These are phyloP conservation scores for Termitomyces sp. DNA, from an alignment of 768 basidiomycete genomes.

Conservation along the genomic window DNA sequence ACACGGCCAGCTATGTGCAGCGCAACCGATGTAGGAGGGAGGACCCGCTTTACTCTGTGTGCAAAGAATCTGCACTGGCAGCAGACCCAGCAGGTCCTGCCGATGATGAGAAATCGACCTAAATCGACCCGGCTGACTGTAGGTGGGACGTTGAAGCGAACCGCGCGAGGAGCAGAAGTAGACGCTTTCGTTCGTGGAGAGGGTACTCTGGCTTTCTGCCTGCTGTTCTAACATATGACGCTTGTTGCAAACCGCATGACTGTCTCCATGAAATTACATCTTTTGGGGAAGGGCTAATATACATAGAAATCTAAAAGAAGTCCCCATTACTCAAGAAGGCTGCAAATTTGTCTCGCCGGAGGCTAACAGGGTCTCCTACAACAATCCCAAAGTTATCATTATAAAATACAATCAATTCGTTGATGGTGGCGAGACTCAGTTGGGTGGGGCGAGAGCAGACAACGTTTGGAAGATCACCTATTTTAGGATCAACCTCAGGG, in stretches of 20 bases:
- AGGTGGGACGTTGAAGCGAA: too few relatives aligned
- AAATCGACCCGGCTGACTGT: too few relatives aligned
- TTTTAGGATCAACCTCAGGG: background rate
- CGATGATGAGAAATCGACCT: conserved; percentile 80
- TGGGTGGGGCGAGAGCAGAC: too few relatives aligned
- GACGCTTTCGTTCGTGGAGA: conserved; percentile 96
- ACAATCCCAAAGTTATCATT: background rate
- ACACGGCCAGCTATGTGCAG: conserved; percentile 85
- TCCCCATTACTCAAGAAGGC: background rate
- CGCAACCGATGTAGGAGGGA: conserved; percentile 45
- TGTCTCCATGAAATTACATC: conserved; percentile 74
- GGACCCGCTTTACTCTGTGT: conserved; percentile 32
- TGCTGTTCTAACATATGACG: conserved; percentile 97
- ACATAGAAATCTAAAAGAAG: background rate
- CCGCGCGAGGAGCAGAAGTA: conserved; percentile 81
- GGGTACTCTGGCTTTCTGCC: conserved; percentile 90
- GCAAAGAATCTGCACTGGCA: too few relatives aligned
- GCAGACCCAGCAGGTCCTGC: conserved; percentile 48
- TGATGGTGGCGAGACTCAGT: too few relatives aligned
- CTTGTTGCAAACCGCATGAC: conserved; percentile 88
- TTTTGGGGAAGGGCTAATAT: background rate
- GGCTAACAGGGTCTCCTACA: background rate
- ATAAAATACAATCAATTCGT: too few relatives aligned
- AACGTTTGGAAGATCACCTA: too few relatives aligned
- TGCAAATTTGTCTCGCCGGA: too few relatives aligned